These are phyloP conservation scores for Candida chilensis DNA, from an alignment of 805 yeast species.

Conservation along the genomic window DNA sequence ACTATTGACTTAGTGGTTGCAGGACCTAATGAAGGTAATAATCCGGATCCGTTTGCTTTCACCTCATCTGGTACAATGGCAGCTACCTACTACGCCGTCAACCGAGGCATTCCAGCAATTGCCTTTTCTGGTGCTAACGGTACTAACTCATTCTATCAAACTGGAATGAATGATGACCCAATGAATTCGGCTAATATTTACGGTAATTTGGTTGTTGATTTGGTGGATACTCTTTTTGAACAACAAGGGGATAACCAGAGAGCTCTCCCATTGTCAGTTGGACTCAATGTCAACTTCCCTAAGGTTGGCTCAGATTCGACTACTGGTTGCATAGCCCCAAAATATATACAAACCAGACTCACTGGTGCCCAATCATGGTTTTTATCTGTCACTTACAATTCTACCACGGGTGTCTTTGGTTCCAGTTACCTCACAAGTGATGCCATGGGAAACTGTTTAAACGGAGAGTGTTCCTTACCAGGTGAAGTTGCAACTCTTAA, in stretches of 20 bases:
- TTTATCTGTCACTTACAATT: slow-evolving; percentile 25
- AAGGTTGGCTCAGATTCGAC: slow-evolving; percentile 27
- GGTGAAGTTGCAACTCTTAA: slow-evolving; percentile 28
- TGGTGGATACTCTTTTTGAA: slow-evolving; percentile 25
- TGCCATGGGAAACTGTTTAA: slow-evolving; percentile 14
- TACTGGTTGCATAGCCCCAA: slow-evolving; percentile 28
- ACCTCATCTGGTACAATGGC: slow-evolving; percentile 45
- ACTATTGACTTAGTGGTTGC: slow-evolving; percentile 38
- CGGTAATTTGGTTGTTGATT: slow-evolving; percentile 25
- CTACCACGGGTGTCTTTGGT: slow-evolving; percentile 19
- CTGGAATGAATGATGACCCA: slow-evolving; percentile 30
- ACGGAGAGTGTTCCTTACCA: slow-evolving; percentile 36
- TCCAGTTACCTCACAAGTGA: slow-evolving; percentile 10
- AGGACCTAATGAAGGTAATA: slow-evolving; percentile 47
- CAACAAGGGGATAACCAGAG: slow-evolving; percentile 24
- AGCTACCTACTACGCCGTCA: slow-evolving; percentile 35
- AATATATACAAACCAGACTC: slow-evolving; percentile 33
- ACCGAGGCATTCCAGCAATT: slow-evolving; percentile 39
- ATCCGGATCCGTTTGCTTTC: slow-evolving; percentile 30
- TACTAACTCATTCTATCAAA: slow-evolving; percentile 41
- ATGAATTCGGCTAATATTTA: slow-evolving; percentile 33
- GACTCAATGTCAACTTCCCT: slow-evolving; percentile 42
- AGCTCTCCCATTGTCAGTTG: slow-evolving; percentile 32
- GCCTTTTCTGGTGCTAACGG: slow-evolving; percentile 41
- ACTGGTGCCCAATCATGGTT: slow-evolving; percentile 28